Conservation (phyloP, 257 asterid genomes). For the Forsythia viridissima region DNA sequence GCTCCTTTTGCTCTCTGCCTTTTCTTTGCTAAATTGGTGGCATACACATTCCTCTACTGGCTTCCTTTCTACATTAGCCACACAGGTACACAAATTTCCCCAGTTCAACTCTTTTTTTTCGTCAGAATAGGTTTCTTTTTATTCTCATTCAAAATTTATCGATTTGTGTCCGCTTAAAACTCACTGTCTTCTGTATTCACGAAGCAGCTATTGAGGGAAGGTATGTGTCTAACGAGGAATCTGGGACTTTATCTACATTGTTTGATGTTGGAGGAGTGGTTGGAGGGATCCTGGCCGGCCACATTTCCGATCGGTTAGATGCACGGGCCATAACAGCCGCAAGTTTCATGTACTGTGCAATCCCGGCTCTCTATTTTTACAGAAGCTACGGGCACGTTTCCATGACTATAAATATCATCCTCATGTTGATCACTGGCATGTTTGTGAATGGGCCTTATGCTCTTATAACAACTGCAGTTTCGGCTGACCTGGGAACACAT, state of each 20-base stretch:
- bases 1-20: conserved; percentile 55
- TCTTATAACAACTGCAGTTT: conserved; percentile 95
- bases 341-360: conserved; percentile 93
- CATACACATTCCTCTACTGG: conserved; percentile 57
- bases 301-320: conserved; percentile 74
- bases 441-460: conserved; percentile 97
- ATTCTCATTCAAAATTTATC: too few species aligned
- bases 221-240: conserved; percentile 70
- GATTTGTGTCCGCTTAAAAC: neutral
- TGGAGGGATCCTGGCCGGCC: conserved; percentile 93
- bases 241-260: conserved; percentile 84
- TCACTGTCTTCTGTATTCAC: conserved; percentile 18
- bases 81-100: conserved; percentile 34
- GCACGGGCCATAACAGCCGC: conserved; percentile 97
- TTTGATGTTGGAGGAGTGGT: conserved; percentile 94
- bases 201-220: conserved; percentile 80
- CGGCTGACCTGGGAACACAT: conserved; percentile 96
- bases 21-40: conserved; percentile 53
- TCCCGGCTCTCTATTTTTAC: conserved; percentile 87
- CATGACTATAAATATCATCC: conserved; percentile 60
- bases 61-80: conserved; percentile 60
- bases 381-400: conserved; percentile 80
- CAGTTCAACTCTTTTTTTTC: conserved; percentile 16
- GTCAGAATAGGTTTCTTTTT: too few species aligned
- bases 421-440: conserved; percentile 81